These are phyloP conservation scores for Neurospora sp. DNA, from an alignment of 2,329 filamentous ascomycete species.

Conservation along the genomic window DNA sequence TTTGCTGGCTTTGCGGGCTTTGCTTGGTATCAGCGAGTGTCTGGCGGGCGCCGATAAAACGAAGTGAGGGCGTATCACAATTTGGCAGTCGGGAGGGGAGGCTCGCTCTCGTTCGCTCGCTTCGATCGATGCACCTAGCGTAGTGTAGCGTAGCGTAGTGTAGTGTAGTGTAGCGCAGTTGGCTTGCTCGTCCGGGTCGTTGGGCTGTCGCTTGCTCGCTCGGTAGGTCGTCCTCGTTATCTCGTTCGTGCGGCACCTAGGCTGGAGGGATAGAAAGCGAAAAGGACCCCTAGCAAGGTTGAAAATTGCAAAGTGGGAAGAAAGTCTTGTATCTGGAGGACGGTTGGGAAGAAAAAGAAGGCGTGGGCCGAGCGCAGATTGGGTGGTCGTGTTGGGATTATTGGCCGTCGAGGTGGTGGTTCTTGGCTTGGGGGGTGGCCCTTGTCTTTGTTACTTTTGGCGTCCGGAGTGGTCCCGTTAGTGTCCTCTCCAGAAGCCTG, in stretches of 20 bases:
- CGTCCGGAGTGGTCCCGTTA: background rate
- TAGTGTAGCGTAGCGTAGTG: background rate
- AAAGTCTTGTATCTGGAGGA: background rate
- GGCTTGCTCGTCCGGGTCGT: background rate
- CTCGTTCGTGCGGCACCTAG: background rate
- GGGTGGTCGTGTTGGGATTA: background rate
- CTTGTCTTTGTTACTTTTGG: background rate
- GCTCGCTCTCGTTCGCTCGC: background rate
- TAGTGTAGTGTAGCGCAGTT: background rate
- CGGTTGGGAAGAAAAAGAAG: background rate
- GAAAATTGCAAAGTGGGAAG: slow-evolving; percentile 1
- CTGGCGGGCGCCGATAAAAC: background rate
- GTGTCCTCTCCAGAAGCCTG: background rate
- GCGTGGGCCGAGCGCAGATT: background rate
- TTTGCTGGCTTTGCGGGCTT: background rate
- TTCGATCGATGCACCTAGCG: background rate
- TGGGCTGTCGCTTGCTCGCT: background rate
- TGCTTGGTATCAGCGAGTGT: background rate
- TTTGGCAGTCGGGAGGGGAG: background rate
- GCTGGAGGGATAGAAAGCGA: background rate
- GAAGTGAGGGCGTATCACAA: background rate
- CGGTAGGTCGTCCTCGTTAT: background rate
- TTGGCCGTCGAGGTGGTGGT: background rate
- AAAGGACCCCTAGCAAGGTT: slow-evolving; percentile 7
- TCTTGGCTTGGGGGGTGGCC: background rate